These are phyloP conservation scores for Geotrichum phurueaensis DNA, from an alignment of 1,139 yeast genomes.

Conservation along the genomic window DNA sequence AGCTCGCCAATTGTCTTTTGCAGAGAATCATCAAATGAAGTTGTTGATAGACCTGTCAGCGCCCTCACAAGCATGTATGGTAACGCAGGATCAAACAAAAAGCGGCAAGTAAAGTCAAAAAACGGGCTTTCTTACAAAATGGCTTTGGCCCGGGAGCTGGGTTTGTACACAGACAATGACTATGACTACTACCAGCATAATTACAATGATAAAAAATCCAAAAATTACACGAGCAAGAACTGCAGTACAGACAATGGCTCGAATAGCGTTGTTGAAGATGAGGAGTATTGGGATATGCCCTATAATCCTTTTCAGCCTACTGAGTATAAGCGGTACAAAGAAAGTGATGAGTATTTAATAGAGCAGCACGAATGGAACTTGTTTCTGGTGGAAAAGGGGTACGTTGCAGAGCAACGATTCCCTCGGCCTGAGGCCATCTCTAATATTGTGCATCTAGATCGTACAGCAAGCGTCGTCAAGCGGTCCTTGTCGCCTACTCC, in stretches of 20 bases:
- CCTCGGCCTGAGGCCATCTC: background rate
- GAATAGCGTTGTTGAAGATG: background rate
- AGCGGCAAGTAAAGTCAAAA: background rate
- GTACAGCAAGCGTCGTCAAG: background rate
- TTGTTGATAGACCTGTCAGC: background rate
- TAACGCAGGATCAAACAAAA: background rate
- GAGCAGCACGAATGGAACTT: background rate
- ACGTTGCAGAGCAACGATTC: background rate
- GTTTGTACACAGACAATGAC: background rate
- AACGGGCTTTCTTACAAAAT: background rate
- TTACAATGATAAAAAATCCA: background rate
- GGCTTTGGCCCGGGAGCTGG: background rate
- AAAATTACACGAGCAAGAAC: background rate
- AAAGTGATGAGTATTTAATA: background rate
- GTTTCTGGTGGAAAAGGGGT: background rate
- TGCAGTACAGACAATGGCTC: background rate
- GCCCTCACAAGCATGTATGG: background rate
- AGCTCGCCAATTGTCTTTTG: background rate
- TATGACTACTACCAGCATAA: background rate
- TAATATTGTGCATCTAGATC: background rate
- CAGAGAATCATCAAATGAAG: background rate
- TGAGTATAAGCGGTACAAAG: background rate
- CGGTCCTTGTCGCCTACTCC: background rate
- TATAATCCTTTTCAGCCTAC: constrained; percentile 4
- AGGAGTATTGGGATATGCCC: constrained; percentile 1